Base-by-base conservation (phyloP, 768 basidiomycete genomes). In the Cystobasidium onofrii region DNA sequence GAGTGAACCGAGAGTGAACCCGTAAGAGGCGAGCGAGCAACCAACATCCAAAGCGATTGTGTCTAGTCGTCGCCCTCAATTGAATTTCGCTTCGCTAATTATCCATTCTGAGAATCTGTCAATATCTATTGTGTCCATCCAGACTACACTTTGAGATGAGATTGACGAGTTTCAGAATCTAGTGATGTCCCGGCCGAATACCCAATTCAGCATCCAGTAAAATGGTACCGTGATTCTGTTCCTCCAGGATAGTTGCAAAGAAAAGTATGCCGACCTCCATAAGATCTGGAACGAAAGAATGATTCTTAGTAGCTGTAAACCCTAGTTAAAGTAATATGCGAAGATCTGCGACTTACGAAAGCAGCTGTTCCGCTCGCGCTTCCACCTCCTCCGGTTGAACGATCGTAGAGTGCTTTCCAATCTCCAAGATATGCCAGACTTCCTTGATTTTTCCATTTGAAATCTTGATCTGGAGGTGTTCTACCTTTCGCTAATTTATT, bases 381-480 rank as follows among this genome's bases (percentile, higher is more conserved):
- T 78, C 27, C 85, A 83, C 55, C 80, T 82, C 61, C 84, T 82
- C 52, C 84, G 82, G 18, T 83, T 0, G 43, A 15, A 7, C 71
- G n/a, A 36, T 77, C 77, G 15, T 76, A 69, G 1, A 69, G 41
- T 15, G 81, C 86, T 57, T 55, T 86, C 87, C 88, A 90, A 77
- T 88, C 85, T 25, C 90, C 90, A 50, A 92, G 82, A 80, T 91
- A 92, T 13, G 91, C 90, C 79, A 92, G 81, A 72, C 86, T 89
- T 7, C 91, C 91, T 60, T 84, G 83, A 77, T 89, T 88, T 46
- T 86, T 84, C 81, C 90, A 92, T 75, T 84, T 81, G 81, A 93
- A 92, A 1, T 87, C 85, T 67, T 83, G 82, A 1, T 81, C 76
- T 4, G 82, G 80, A 29, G 82, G 81, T 57, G 75, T 75, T 23